Base-by-base conservation (phyloP, 176 grass and related monocot genomes). In the Urochloa ruziziensis region DNA sequence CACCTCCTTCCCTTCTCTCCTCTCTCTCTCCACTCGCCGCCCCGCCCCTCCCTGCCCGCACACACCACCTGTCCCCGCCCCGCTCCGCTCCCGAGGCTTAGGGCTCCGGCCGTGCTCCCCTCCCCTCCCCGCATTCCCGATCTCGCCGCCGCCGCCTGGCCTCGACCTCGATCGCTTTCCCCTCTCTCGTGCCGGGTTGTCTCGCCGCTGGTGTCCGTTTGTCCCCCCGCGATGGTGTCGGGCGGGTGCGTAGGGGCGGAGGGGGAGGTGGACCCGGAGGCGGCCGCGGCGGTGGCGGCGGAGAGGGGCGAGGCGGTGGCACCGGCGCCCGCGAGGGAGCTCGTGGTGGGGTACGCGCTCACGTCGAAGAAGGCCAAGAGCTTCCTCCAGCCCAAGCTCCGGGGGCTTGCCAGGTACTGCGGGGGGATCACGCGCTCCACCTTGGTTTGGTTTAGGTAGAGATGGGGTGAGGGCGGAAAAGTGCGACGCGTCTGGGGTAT, bases 361-460 rank as follows among this genome's bases (percentile, higher is more conserved):
- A 92, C 93, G 69, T 88, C 90, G 6, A 94, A 94, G 86, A 94
- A 94, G 85, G 93, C 88, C 43, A 94, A 92, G 87, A 94, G 93
- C 85, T 94, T 94, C 82, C 90, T 94, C 80, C 93, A 94, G 79
- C 93, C 93, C 82, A 90, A 89, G 74, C 93, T 94, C 42, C 82
- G 90, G 46, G 84, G 82, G 1, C 76, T 92, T 67, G 90, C 93
- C 65, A 94, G 93, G 93, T 94, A 87, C 30, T 29, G 23, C 13
- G 8, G 42, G 19, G 35, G 34, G 21, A 40, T 67, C 44, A 5
- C 13, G 5, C 51, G 49, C 47, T 10, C 17, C 42, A 65, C 29
- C 11, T 70, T 35, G 21, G 28, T 57, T 70, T 35, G 21, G 28
- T 57, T 61, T 58, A 27, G 73, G 46, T 3, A 21, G 56, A 56